phyloP scores from a whole-genome alignment of 257 asterid species.

The Osmanthus fragrans region DNA sequence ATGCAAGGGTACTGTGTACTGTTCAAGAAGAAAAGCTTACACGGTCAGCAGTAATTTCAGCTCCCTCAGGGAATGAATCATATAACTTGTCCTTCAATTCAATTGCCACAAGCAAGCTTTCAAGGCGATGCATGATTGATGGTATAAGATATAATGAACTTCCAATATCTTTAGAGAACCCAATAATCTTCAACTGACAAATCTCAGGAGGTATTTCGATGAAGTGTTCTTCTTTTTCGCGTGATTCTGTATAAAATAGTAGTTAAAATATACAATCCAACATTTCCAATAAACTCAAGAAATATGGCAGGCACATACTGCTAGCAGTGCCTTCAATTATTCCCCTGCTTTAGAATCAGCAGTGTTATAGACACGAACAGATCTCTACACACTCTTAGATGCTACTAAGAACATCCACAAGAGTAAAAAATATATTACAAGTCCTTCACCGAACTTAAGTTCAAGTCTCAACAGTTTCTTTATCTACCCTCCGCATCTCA shows the following conservation, averaged over 20 bases:
- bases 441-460: too few species aligned
- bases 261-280: constrained; percentile 27
- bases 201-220: constrained; percentile 91
- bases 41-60: constrained; percentile 58
- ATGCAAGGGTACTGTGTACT: constrained; percentile 13
- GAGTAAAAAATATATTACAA: neutral
- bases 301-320: neutral
- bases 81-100: constrained; percentile 70
- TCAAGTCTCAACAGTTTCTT: too few species aligned
- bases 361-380: neutral
- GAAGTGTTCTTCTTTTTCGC: constrained; percentile 89
- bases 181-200: constrained; percentile 88
- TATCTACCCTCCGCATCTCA: too few species aligned
- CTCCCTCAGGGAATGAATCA: constrained; percentile 86
- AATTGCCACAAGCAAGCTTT: constrained; percentile 83
- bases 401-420: neutral
- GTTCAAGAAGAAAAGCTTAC: constrained; percentile 48
- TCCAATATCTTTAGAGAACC: constrained; percentile 93
- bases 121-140: constrained; percentile 90
- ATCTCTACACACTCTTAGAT: neutral
- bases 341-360: neutral
- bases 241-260: constrained; percentile 46
- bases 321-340: neutral
- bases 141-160: constrained; percentile 90
- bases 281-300: constrained; percentile 15